phyloP scores from a whole-genome alignment of 2,329 filamentous ascomycete species.

The Epichloe sp. region DNA sequence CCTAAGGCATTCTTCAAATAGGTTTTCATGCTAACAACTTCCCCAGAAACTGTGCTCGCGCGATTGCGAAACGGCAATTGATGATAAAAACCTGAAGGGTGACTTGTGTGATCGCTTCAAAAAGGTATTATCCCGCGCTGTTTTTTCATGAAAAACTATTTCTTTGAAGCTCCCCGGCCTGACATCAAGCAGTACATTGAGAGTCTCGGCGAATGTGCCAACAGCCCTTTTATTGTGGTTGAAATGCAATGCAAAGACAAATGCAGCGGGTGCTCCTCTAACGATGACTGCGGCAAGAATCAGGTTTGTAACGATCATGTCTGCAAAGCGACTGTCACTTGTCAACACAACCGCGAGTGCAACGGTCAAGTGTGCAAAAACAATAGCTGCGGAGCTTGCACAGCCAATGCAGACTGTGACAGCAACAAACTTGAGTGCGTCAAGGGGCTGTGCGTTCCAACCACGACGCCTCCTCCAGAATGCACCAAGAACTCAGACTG shows the following conservation, averaged over 20 bases:
- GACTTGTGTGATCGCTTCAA: constrained; percentile 4
- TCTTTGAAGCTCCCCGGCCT: background rate
- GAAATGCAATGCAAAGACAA: constrained; percentile 4
- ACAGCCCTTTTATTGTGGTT: background rate
- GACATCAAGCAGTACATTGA: constrained; percentile 1
- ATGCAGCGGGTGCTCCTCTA: constrained; percentile 2
- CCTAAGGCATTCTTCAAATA: background rate
- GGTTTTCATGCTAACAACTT: background rate
- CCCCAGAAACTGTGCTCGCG: constrained; percentile 2
- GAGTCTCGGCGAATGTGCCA: constrained; percentile 6
- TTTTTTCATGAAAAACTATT: background rate
- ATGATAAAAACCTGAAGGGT: background rate
- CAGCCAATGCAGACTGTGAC: constrained; percentile 2
- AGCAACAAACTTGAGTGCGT: constrained; percentile 2
- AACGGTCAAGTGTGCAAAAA: constrained; percentile 5
- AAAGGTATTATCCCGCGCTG: background rate
- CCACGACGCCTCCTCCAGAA: constrained; percentile 1
- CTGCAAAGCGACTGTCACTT: constrained; percentile 2
- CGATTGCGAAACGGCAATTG: constrained; percentile 5
- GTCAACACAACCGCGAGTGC: constrained; percentile 5
- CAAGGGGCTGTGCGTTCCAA: constrained; percentile 4
- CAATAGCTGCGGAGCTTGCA: constrained; percentile 4
- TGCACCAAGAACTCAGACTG: constrained; percentile 8
- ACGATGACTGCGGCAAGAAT: constrained; percentile 3
- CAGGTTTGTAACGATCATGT: constrained; percentile 1